Evolutionary conservation across 148 eudicot species (phyloP).

Genomic region (Fagopyrum esculentum): DNA sequence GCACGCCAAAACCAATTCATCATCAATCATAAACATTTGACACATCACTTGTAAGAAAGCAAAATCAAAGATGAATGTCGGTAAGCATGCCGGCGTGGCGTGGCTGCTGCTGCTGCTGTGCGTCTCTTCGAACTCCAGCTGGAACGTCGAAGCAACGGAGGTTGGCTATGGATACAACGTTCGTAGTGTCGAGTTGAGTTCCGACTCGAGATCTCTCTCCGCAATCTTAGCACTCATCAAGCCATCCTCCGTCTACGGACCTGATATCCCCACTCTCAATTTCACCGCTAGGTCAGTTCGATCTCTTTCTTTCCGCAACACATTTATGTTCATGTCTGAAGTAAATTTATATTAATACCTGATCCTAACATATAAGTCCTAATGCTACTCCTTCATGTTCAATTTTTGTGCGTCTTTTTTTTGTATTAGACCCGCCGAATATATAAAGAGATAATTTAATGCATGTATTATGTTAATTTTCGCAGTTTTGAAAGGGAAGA

Average conservation of each 20-base stretch:
- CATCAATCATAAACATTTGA: no score
- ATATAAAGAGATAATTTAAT: no score
- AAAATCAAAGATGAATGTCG: background rate
- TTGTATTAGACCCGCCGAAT: no score
- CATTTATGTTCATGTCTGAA: no score
- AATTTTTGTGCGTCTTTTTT: no score
- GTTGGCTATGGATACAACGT: conserved; percentile 22
- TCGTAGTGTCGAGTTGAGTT: background rate
- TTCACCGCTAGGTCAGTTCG: background rate
- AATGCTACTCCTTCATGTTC: no score
- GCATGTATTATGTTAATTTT: background rate
- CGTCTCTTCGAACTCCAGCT: background rate
- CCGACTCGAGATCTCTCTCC: conserved; percentile 7
- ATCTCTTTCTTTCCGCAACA: background rate
- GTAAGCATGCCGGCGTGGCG: background rate
- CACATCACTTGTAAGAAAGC: background rate
- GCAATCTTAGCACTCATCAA: conserved; percentile 22
- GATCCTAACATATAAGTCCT: background rate
- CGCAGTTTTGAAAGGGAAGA: conserved; percentile 49
- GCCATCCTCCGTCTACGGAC: conserved; percentile 22
- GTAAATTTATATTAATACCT: background rate
- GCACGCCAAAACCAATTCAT: no score
- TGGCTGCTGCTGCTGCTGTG: background rate
- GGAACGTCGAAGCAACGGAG: conserved; percentile 1
- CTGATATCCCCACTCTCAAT: conserved; percentile 11